Conservation (phyloP, 495 filamentous ascomycete species). For the Penicillium roqueforti region DNA sequence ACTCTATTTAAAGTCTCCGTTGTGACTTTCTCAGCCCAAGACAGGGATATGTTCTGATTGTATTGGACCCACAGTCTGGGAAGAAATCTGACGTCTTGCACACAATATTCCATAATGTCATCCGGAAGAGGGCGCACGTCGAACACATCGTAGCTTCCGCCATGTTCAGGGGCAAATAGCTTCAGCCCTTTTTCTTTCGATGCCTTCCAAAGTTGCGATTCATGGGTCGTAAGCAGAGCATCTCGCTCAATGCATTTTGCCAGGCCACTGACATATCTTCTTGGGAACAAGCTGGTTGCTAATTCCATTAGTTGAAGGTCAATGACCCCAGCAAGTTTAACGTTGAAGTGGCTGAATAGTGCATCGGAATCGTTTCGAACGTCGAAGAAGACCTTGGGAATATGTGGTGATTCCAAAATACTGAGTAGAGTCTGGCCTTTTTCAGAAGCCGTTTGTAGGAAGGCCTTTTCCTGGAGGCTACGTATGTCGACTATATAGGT, state of each 20-base stretch:
- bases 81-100: constrained; percentile 43
- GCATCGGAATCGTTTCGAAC: constrained; percentile 52
- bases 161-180: constrained; percentile 38
- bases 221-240: constrained; percentile 11
- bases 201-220: constrained; percentile 29
- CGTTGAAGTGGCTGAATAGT: constrained; percentile 41
- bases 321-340: constrained; percentile 37
- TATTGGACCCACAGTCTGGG: constrained; percentile 17
- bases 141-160: constrained; percentile 47
- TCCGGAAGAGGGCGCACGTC: constrained; percentile 41
- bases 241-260: constrained; percentile 43
- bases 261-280: constrained; percentile 34
- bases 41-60: background rate
- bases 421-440: constrained; percentile 39
- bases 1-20: background rate
- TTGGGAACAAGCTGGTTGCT: constrained; percentile 28
- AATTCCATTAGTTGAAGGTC: constrained; percentile 58
- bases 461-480: no score
- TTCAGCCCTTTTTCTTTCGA: constrained; percentile 37
- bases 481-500: no score
- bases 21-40: background rate
- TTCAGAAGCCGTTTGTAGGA: no score
- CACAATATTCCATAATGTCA: constrained; percentile 46
- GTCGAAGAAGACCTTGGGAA: constrained; percentile 38
- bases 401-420: constrained; percentile 43